phyloP scores from a whole-genome alignment of 1,284 basidiomycete species.

The Malassezia brasiliensis region DNA sequence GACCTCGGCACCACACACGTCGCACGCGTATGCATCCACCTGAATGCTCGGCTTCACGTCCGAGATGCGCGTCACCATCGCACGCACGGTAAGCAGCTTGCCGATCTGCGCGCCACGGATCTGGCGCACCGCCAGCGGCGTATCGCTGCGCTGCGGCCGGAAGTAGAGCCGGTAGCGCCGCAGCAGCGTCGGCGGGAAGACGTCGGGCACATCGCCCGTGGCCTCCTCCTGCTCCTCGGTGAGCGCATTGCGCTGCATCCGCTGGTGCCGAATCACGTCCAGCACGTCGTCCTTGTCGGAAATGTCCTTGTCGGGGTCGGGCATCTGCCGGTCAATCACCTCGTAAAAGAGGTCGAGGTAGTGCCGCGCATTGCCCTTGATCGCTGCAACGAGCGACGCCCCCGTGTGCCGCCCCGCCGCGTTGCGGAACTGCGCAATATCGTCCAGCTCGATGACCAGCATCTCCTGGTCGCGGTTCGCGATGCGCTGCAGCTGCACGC shows the following conservation, averaged over 20 bases:
- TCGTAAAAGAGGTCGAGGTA: constrained; percentile 84
- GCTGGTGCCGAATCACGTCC: constrained; percentile 59
- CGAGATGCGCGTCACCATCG: constrained; percentile 94
- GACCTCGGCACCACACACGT: constrained; percentile 92
- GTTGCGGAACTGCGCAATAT: constrained; percentile 54
- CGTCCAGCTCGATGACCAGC: constrained; percentile 70
- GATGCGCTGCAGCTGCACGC: constrained; percentile 78
- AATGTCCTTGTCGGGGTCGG: constrained; percentile 75
- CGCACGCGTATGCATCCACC: constrained; percentile 97
- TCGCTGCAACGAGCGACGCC: constrained; percentile 46
- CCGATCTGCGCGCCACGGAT: constrained; percentile 79
- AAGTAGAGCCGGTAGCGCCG: constrained; percentile 94
- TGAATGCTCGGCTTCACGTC: constrained; percentile 96
- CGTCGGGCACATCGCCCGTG: constrained; percentile 23
- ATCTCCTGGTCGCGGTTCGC: constrained; percentile 84
- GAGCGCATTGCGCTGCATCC: constrained; percentile 73
- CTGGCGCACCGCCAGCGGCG: constrained; percentile 71
- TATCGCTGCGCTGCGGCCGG: constrained; percentile 56
- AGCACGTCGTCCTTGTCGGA: constrained; percentile 54
- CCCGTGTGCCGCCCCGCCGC: constrained; percentile 15
- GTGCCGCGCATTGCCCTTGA: constrained; percentile 74
- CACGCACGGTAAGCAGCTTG: constrained; percentile 84
- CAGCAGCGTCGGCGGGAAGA: constrained; percentile 68
- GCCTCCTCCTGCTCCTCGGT: constrained; percentile 50
- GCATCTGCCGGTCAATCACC: constrained; percentile 63